These are phyloP conservation scores for Boletus huronensis DNA, from an alignment of 768 basidiomycete genomes.

Conservation along the genomic window DNA sequence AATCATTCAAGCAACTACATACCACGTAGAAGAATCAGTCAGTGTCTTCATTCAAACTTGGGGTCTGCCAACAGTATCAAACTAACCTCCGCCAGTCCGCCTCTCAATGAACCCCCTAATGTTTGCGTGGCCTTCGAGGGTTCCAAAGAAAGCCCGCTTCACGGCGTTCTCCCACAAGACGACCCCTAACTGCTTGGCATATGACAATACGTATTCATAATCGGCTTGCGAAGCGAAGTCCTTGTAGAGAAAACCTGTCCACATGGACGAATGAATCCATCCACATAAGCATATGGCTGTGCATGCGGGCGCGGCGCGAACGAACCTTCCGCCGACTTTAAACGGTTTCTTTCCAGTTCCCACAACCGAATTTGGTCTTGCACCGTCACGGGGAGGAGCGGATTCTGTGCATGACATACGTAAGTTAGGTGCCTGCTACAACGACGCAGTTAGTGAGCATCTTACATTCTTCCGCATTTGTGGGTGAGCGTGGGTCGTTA, in stretches of 20 bases:
- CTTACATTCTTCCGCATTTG: constrained; percentile 94
- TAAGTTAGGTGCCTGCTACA: constrained; percentile 3
- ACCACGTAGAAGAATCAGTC: background rate
- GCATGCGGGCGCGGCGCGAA: constrained; percentile 8
- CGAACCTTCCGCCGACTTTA: constrained; percentile 84
- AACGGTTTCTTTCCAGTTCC: constrained; percentile 92
- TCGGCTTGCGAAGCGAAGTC: constrained; percentile 84
- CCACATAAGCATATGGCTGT: constrained; percentile 7
- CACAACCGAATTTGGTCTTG: constrained; percentile 97
- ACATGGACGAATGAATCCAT: constrained; percentile 4
- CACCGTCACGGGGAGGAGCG: constrained; percentile 92
- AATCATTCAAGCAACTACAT: constrained; percentile 5
- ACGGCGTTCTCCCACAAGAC: constrained; percentile 78
- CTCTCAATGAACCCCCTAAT: constrained; percentile 80
- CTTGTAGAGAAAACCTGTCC: constrained; percentile 80
- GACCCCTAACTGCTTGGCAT: constrained; percentile 78
- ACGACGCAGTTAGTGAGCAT: constrained; percentile 7
- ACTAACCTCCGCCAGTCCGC: constrained; percentile 43
- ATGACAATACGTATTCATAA: constrained; percentile 82
- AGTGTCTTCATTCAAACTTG: constrained; percentile 1
- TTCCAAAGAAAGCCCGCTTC: constrained; percentile 82
- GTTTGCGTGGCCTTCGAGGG: constrained; percentile 70
- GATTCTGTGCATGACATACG: constrained; percentile 55
- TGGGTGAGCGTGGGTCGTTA: constrained; percentile 92
- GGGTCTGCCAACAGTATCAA: background rate